A percentile compares a stretch with the other conserved stretches of the same genome.
Conservation (phyloP, 2,329 filamentous ascomycete species). For the Oidium heveae region DNA sequence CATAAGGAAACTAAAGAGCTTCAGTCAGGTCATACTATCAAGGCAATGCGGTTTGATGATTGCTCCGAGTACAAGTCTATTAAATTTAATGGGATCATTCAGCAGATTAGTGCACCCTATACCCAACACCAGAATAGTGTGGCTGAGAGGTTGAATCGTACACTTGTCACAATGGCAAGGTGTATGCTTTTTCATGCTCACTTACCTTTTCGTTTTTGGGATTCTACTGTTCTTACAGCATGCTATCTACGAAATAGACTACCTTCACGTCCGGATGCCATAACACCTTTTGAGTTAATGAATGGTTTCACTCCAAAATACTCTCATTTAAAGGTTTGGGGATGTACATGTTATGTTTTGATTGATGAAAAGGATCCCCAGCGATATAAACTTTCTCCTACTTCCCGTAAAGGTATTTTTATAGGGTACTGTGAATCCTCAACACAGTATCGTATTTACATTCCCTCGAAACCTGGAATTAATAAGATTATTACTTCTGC, state of each 20-base stretch:
- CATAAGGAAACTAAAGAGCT: background rate
- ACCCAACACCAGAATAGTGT: constrained; percentile 1
- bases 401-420: background rate
- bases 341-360: background rate
- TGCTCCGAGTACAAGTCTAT: background rate
- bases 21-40: background rate
- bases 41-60: background rate
- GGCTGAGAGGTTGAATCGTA: background rate
- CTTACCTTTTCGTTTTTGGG: background rate
- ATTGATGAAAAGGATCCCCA: background rate
- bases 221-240: background rate
- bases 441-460: too few relatives aligned
- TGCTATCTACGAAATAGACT: background rate
- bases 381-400: background rate
- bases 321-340: background rate
- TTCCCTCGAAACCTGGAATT: too few relatives aligned
- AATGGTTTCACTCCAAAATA: background rate
- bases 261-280: background rate
- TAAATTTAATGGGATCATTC: background rate
- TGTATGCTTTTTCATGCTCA: background rate
- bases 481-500: background rate
- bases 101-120: background rate
- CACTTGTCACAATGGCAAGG: background rate
- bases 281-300: background rate
- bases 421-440: background rate